phyloP scores from a whole-genome alignment of 345 rosid species.

The Gossypium herbaceum region DNA sequence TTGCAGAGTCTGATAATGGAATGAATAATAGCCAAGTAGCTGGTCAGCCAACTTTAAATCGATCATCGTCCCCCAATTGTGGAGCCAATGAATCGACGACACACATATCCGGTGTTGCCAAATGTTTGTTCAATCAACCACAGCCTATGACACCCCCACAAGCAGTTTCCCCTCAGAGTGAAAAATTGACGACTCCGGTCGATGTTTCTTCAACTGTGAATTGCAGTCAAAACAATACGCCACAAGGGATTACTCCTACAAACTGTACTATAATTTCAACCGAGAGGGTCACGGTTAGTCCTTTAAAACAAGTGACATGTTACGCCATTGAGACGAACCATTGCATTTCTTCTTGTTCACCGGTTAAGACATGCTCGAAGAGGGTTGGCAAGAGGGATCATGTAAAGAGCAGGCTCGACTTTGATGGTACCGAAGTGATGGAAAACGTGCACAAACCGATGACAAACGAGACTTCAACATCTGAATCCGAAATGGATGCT shows the following conservation, averaged over 20 bases:
- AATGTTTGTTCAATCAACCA: slow-evolving; percentile 62
- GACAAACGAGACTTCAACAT: slow-evolving; percentile 35
- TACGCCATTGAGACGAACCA: slow-evolving; percentile 73
- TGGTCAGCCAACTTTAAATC: slow-evolving; percentile 27
- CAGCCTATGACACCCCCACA: slow-evolving; percentile 62
- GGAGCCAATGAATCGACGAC: slow-evolving; percentile 18
- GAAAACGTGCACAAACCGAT: slow-evolving; percentile 31
- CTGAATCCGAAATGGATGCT: slow-evolving; percentile 59
- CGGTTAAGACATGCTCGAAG: slow-evolving; percentile 46
- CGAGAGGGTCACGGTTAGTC: slow-evolving; percentile 65
- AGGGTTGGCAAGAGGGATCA: slow-evolving; percentile 55
- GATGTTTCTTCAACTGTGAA: slow-evolving; percentile 29
- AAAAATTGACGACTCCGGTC: slow-evolving; percentile 32
- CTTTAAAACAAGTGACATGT: slow-evolving; percentile 50
- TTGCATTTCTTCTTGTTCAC: slow-evolving; percentile 67
- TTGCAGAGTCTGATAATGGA: slow-evolving; percentile 14
- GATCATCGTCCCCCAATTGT: slow-evolving; percentile 16
- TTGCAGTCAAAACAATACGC: slow-evolving; percentile 35
- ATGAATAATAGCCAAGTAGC: slow-evolving; percentile 9
- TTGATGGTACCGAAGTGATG: slow-evolving; percentile 54
- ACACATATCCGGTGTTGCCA: slow-evolving; percentile 51
- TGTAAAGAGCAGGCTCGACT: slow-evolving; percentile 85
- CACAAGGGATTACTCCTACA: slow-evolving; percentile 50
- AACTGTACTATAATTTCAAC: slow-evolving; percentile 65
- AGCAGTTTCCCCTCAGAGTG: slow-evolving; percentile 32